Evolutionary conservation across 202 grass and related monocot genomes (phyloP), one percentile per base, ranked within the genome.

Genomic region (Cymbopogon flexuosus): DNA sequence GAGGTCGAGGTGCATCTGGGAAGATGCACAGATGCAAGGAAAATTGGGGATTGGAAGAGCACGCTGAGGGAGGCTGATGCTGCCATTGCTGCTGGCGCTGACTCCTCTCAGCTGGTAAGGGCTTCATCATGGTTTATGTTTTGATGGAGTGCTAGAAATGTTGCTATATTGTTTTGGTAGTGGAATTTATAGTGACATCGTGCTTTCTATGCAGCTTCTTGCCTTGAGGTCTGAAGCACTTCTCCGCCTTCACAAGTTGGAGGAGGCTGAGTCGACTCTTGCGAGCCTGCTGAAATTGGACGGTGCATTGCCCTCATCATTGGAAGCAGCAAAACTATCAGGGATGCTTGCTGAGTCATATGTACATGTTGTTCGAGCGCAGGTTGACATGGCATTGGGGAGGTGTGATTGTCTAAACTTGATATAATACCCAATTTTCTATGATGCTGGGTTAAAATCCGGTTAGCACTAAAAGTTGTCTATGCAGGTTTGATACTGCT

Each of bases 381-480:
- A 91, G 79, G 85, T 96, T 68, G 96, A 99, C 78, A 91, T 96
- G 92, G 96, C 96, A 64, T 87, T 99, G 76, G 92, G 96, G 43
- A 94, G 92, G 96, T 98, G 74, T 80, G 86, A 60, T 74, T 27
- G 3, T 75, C 62, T 72, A 75, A 85, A 76, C 37, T 62, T 60
- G 43, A 45, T 76, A 75, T 56, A 29, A 11, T 76, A 47, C 16
- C 54, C 30, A 19, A 75, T 79, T 72, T 62, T 72, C 30, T 59
- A 65, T 5, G 46, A 56, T 81, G 41, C 46, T 37, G 59, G 56
- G 35, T 64, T 19, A 60, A 80, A 14, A 14, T 62, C 35, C 73
- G 11, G 10, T 46, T 70, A 79, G 29, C 14, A 22, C 78, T 66
- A 21, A 65, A 21, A 59, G 37, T 58, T 73, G 12, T 72, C 81